Evolutionary conservation across 2,329 filamentous ascomycete genomes (phyloP), one percentile per base, ranked within the genome.

Genomic region (Fusarium domesticum): DNA sequence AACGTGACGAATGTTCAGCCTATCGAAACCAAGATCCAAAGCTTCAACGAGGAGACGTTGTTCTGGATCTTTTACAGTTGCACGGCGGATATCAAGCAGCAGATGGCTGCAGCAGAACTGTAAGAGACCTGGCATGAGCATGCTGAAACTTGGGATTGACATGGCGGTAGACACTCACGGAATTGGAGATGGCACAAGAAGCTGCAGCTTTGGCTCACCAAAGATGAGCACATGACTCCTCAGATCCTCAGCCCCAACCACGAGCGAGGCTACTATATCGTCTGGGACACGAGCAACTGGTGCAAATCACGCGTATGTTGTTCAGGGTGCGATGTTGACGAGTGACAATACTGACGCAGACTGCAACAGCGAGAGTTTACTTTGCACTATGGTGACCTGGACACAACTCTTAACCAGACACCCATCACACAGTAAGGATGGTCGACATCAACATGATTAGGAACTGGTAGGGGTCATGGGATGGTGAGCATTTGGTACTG

Each of bases 181-280:
- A 83, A 83, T 62, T 85, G 82, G 82, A 71, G 82, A 48, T 85
- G 81, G 77, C 81, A 85, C 62, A 84, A 84, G 69, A 82, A 82
- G 62, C 66, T 81, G 18, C 78, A 81, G 53, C 64, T 84, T 18
- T 85, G 82, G 82, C 66, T 85, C 38, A 85, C 82, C 5, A 85
- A 85, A 63, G 82, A 85, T 56, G 80, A 84, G 44, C 69, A 80
- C 53, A 80, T 84, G 78, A 74, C 77, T 35, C 81, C 81, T 20
- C 78, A 81, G 46, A 71, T 76, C 14, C 63, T 85, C 35, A 78
- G 77, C 41, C 73, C 74, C 11, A 76, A 70, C 40, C 77, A 80
- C 38, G 82, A 85, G 64, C 76, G 81, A 47, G 82, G 82, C 1
- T 84, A 78, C 64, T 85, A 85, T 60, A 76, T 84, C 47, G 75